phyloP scores from a whole-genome alignment of 139 green algal genomes.

The Choricystis sp. region DNA sequence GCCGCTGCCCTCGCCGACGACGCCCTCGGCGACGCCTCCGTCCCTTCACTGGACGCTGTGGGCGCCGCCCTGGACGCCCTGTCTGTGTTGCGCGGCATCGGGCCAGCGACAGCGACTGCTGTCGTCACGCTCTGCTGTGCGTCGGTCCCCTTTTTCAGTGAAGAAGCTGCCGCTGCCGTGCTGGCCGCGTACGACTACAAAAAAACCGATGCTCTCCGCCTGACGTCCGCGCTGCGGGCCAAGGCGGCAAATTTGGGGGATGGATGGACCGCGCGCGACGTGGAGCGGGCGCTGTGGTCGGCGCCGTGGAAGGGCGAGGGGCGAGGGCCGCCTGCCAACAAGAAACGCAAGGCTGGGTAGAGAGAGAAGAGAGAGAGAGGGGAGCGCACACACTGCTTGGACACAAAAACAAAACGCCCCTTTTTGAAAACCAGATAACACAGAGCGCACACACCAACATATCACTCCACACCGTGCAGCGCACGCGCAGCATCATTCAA shows the following conservation, averaged over 20 bases:
- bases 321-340: background rate
- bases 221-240: slow-evolving; percentile 9
- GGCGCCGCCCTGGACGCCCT: slow-evolving; percentile 19
- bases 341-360: background rate
- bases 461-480: no score
- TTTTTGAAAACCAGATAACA: no score
- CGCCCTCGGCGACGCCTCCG: background rate
- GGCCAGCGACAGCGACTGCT: slow-evolving; percentile 48
- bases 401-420: no score
- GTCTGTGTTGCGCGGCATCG: slow-evolving; percentile 28
- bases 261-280: background rate
- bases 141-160: slow-evolving; percentile 33
- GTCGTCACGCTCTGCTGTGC: slow-evolving; percentile 16
- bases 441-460: no score
- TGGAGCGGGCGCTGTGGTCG: background rate
- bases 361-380: background rate
- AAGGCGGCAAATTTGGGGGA: background rate
- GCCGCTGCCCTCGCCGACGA: background rate
- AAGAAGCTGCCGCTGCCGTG: slow-evolving; percentile 30
- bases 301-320: background rate
- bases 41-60: slow-evolving; percentile 7
- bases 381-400: no score
- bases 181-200: slow-evolving; percentile 24
- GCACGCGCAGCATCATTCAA: background rate
- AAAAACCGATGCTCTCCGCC: slow-evolving; percentile 5